phyloP scores from a whole-genome alignment of 441 rosid species.

The Pelargonium fulgidum region DNA sequence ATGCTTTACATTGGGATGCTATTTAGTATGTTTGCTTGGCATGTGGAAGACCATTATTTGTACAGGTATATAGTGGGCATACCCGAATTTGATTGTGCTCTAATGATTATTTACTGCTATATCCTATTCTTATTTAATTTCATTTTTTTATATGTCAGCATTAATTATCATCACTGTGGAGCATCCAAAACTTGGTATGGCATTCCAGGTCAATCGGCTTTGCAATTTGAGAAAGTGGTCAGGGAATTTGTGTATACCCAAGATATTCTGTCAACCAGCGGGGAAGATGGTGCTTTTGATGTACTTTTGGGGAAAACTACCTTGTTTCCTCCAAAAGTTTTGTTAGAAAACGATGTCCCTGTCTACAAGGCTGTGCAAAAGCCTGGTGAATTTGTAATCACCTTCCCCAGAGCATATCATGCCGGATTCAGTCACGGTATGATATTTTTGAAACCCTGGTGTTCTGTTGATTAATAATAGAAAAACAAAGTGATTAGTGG shows the following conservation, averaged over 20 bases:
- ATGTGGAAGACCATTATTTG: slow-evolving; percentile 97
- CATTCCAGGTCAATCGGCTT: slow-evolving; percentile 90
- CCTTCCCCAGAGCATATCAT: slow-evolving; percentile 97
- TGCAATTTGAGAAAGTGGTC: slow-evolving; percentile 86
- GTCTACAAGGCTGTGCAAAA: slow-evolving; percentile 96
- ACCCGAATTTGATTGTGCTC: not conserved
- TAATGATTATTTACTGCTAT: not conserved
- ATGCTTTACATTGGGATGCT: slow-evolving; percentile 99
- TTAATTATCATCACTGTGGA: slow-evolving; percentile 98
- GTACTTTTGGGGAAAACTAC: slow-evolving; percentile 97
- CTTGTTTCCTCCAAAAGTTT: slow-evolving; percentile 82
- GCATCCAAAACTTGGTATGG: slow-evolving; percentile 99
- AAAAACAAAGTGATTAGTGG: not conserved
- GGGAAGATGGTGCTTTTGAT: slow-evolving; percentile 97
- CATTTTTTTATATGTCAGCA: slow-evolving; percentile 39
- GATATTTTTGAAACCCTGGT: slow-evolving; percentile 11
- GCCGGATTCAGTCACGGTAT: slow-evolving; percentile 99
- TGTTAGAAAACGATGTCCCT: slow-evolving; percentile 78
- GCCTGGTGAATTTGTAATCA: slow-evolving; percentile 89
- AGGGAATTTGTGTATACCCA: slow-evolving; percentile 67
- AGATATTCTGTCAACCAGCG: slow-evolving; percentile 68
- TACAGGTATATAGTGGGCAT: slow-evolving; percentile 57
- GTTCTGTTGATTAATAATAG: not conserved
- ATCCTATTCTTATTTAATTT: not conserved
- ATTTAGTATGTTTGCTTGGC: slow-evolving; percentile 99